Base-by-base conservation (phyloP, 305 asterid genomes). In the Salvia sclarea region DNA sequence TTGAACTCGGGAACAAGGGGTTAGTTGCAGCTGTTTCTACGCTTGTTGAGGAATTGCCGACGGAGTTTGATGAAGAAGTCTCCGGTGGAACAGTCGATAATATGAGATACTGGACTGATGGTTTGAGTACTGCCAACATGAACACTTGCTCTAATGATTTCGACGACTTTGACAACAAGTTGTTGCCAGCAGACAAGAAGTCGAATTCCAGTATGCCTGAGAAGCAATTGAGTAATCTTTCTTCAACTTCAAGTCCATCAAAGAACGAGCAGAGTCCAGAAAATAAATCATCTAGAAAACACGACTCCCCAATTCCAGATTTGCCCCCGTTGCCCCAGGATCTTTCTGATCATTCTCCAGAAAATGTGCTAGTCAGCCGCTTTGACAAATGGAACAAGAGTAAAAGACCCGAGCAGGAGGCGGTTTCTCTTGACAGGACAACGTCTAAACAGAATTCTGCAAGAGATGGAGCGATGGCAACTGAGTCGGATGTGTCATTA, bases 401-500 rank as follows among this genome's bases (percentile, higher is more conserved):
- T 50, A 78, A 76, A 75, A 70, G 78, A 58, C 59, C 81, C 20
- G 93, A 83, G 68, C 74, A 70, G 55, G 92, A 80, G 55, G 77
- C 61, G 72, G 64, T 38, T 65, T 22, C 75, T 43, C 78, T 66
- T 8, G 92, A 81, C n/a, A 75, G 77, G 72, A 75, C 73, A 37
- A 74, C 66, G 10, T 85, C 87, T 60, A 74, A 85, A 24, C 90
- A 86, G 72, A 79, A 76, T 72, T 86, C 87, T 41, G 76, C 75
- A 16, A 80, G 82, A 81, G 95, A 83, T 74, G 78, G 73, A 16
- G 75, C 73, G 0, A 74, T 64, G 79, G 95, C 86, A 35, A 84
- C 86, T 50, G 98, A 85, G 83, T 89, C 80, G 70, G 96, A 89
- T 7, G 81, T 85, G 73, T 78, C 97, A 0, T 28, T 77, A 28